Base-by-base conservation (phyloP, 352 stramenopile genomes). In the Pythium dissotocum region DNA sequence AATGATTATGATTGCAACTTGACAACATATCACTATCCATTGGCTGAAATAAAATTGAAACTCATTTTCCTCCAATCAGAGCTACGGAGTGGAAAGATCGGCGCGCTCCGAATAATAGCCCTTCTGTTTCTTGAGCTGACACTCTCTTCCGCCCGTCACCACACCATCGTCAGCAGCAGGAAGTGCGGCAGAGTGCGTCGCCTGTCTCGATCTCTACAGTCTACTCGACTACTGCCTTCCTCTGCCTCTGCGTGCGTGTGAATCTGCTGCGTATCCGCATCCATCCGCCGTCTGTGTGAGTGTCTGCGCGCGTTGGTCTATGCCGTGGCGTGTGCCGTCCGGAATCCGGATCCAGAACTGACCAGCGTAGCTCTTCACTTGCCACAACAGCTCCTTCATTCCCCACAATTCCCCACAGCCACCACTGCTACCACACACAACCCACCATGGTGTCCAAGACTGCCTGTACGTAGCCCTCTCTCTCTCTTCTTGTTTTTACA, bases 401-500 rank as follows among this genome's bases (percentile, higher is more conserved):
- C 53, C 53, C 16, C 10, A 28, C 30, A 36, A 9, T 38, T 1
- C 54, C 49, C 24, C 33, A 21, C 8, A 6, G 40, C 49, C 42
- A 56, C 49, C 28, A 30, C 28, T 30, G 28, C 28, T 30, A 30
- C 28, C 28, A 30, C 28, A 30, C 28, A 30, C 28, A 30, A 24
- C 12, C 28, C 28, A 72, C 66, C 59, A 73, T 73, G 67, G 67
- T 73, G 28, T 73, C 67, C 67, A 73, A 73, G 67, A 61, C 67
- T 38, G 26, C 42, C 30, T 73, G 67, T 73, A 73, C 61, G 67
- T 69, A 0, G 13, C 6, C 14, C 12, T 44, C n/a, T 28, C 46
- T 12, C 0, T 49, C 12, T 32, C 6, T 46, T 26, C 12, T 30
- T n/a, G 30, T 44, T 2, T 38, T 4, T 30, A 33, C 7, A 24